Conservation (phyloP, 768 basidiomycete species). For the Floccularia luteovirens region DNA sequence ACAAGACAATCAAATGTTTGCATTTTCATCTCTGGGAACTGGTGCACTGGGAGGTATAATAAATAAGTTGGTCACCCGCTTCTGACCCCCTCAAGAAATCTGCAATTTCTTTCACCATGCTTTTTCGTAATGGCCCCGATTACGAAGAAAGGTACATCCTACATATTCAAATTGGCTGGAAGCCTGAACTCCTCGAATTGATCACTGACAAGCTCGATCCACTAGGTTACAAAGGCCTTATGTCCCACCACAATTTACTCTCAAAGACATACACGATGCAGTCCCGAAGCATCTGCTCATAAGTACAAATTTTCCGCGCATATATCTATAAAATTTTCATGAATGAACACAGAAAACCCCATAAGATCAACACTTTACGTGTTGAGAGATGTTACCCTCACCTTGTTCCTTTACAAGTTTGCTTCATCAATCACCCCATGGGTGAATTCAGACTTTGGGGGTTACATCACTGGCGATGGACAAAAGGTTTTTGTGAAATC, state of each 20-base stretch:
- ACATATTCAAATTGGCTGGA: too few relatives aligned
- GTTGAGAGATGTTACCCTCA: slow-evolving; percentile 34
- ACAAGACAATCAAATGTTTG: too few relatives aligned
- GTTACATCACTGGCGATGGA: slow-evolving; percentile 22
- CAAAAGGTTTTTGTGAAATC: slow-evolving; percentile 20
- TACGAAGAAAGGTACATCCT: too few relatives aligned
- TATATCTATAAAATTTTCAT: too few relatives aligned
- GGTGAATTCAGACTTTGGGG: slow-evolving; percentile 28
- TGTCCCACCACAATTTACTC: slow-evolving; percentile 36
- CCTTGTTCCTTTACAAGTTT: slow-evolving; percentile 32
- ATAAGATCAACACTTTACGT: slow-evolving; percentile 33
- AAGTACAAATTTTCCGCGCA: slow-evolving; percentile 24
- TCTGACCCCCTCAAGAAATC: too few relatives aligned
- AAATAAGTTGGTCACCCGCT: too few relatives aligned
- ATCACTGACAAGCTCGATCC: background rate
- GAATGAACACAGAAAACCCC: slow-evolving; percentile 28
- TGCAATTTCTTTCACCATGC: too few relatives aligned
- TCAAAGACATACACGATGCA: slow-evolving; percentile 48
- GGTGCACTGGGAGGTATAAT: too few relatives aligned
- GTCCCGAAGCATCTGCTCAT: slow-evolving; percentile 46
- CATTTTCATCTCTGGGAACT: too few relatives aligned
- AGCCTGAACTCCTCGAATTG: too few relatives aligned
- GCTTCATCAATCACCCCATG: slow-evolving; percentile 34
- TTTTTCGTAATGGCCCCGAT: too few relatives aligned
- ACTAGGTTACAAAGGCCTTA: slow-evolving; percentile 38